Evolutionary conservation across 345 rosid species (phyloP), one percentile per base, ranked within the genome.

Genomic region (Rhodamnia rubescens): DNA sequence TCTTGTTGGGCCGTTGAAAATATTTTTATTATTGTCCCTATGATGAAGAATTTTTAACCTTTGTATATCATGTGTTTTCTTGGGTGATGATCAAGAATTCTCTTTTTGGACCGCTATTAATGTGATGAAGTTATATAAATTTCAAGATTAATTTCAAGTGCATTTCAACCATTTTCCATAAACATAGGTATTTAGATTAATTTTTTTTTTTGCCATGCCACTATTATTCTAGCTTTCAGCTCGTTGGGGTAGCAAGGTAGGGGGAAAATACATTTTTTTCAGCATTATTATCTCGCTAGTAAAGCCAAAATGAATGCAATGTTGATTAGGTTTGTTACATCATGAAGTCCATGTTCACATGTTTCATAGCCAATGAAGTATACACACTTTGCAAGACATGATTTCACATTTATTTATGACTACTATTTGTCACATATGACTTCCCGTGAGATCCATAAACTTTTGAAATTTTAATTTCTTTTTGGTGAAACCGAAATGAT

Each of bases 361-460:
- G 59, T 24, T 10, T 11, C 59, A 56, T 24, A 56, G 20, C 10
- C 27, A 5, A 26, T 56, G 26, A 8, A 55, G n/a, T 55, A 52
- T 52, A 22, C 8, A 24, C 59, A 56, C 27, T 22, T 22, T 10
- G 59, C 27, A 56, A 56, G 27, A 24, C 5, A 4, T 56, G 27
- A 61, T 27, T 61, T 61, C 3, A 29, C 40, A 61, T 29, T 61
- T 29, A 15, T 61, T 59, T 13, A 13, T 7, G 36, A 59, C 14
- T 59, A 59, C 13, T 18, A 26, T 11, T 57, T 26, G 12, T 57
- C 32, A 11, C 32, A 57, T 12, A 57, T 57, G 64, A 57, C 3
- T 12, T 1, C 36, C 27, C 6, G 2, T 18, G 61, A 56, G 61
- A 56, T 56, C 27, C 29, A n/a, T n/a, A 0, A 1, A 0, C 2